Evolutionary conservation across 1,284 basidiomycete species (phyloP), one percentile per base, ranked within the genome.

Genomic region (Waitea zeae): DNA sequence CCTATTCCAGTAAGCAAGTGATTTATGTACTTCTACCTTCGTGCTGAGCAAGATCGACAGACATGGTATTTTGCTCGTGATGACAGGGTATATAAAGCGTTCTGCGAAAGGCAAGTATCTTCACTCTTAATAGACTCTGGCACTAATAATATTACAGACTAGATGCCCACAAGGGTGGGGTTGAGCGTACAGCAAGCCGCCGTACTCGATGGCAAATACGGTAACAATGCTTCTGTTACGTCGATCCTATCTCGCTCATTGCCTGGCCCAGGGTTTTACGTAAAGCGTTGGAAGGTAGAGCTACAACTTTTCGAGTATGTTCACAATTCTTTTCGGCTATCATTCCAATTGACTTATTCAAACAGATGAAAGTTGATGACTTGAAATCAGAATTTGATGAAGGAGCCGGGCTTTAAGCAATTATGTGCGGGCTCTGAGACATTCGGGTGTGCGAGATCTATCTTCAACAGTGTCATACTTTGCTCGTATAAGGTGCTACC

Each of bases 401-500:
- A 49, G 67, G 64, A 36, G 61, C 64, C 35, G 67, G 65, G 5
- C 51, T 67, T 34, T 72, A 48, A 59, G n/a, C n/a, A n/a, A n/a
- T n/a, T n/a, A n/a, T n/a, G n/a, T n/a, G n/a, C n/a, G n/a, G n/a
- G n/a, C n/a, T n/a, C n/a, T n/a, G n/a, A n/a, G n/a, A n/a, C n/a
- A n/a, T n/a, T n/a, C n/a, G n/a, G n/a, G n/a, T n/a, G n/a, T n/a
- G n/a, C n/a, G n/a, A 9, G 24, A 26, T 26, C 24, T 26, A 26
- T 26, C 24, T 9, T n/a, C n/a, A 7, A n/a, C 24, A 9, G 9
- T 26, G n/a, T 22, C 36, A 17, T 15, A 37, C 15, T 14, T 31
- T 65, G 80, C 79, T 80, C 62, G 71, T 78, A 77, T 36, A 77
- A 82, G 80, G 80, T 83, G 76, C 80, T 74, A 54, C 60, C 48